Base-by-base conservation (phyloP, 331 rosid genomes). In the Spiraea crenata region DNA sequence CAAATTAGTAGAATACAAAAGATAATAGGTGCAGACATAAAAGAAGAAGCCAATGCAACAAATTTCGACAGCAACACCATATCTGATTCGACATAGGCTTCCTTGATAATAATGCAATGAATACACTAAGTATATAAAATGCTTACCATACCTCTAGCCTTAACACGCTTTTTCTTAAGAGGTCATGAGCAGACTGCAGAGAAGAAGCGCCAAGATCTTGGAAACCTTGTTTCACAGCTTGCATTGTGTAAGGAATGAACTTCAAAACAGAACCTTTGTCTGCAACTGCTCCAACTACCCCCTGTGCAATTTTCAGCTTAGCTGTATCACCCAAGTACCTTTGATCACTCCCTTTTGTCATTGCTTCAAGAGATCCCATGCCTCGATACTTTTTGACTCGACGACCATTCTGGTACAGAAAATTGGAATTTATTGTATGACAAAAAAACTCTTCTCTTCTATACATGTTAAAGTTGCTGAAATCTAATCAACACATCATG, bases 331-430 rank as follows among this genome's bases (percentile, higher is more conserved):
- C 97, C 74, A 89, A 79, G 77, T 93, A 93, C 77, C 99, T 83
- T 9, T 81, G 84, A 72, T 93, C 99, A 57, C 99, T 93, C 9
- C 99, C 99, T 81, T 91, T 92, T 17, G 88, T 89, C 97, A 93
- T 91, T 60, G 97, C 99, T 87, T 93, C 99, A 72, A 93, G 85
- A 42, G 99, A 93, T 35, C 99, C 99, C 99, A 93, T 93, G 73
- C 97, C 96, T 69, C 99, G 74, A 56, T 91, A 93, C 67, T 87
- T 93, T 69, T 93, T 93, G 1, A 91, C 74, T 16, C 89, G 89
- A 42, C 38, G 72, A 67, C 96, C 96, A 82, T 91, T 83, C 99
- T 93, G 82, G 67, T 12, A 69, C 46, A 63, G 25, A 47, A 17
- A 83, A 63, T 52, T 13, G 44, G 56, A 71, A 64, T 67, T 46